Evolutionary conservation across 176 grass and related monocot species (phyloP).

Genomic region (Triticum timopheevii): DNA sequence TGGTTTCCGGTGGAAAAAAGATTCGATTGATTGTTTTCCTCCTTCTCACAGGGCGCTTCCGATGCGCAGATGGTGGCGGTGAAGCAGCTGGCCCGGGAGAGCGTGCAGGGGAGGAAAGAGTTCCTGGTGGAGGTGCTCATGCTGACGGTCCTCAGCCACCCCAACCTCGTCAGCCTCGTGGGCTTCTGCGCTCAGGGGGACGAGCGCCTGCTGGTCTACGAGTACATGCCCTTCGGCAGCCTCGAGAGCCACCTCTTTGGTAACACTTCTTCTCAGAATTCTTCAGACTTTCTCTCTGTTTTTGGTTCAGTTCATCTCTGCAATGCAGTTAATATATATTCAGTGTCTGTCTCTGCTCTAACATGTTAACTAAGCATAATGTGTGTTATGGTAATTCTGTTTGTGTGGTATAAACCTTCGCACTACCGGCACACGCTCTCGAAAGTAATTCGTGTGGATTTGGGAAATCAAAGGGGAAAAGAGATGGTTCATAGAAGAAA

Average conservation of each 20-base stretch:
- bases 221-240: constrained; percentile 92
- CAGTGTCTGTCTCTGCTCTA: background rate
- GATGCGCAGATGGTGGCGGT: constrained; percentile 71
- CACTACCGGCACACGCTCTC: background rate
- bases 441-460: background rate
- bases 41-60: background rate
- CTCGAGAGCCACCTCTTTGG: constrained; percentile 88
- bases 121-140: constrained; percentile 96
- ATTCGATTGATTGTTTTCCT: background rate
- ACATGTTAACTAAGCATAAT: background rate
- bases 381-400: background rate
- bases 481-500: background rate
- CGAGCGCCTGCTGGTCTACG: constrained; percentile 90
- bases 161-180: constrained; percentile 75
- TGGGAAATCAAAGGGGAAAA: background rate
- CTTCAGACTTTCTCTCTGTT: background rate
- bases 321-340: background rate
- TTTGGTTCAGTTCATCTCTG: constrained; percentile 6
- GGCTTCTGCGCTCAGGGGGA: constrained; percentile 91
- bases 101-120: constrained; percentile 75
- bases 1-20: background rate
- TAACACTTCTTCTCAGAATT: constrained; percentile 27
- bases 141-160: constrained; percentile 75
- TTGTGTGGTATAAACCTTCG: background rate
- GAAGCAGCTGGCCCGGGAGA: constrained; percentile 81